Base-by-base conservation (phyloP, 2,329 filamentous ascomycete genomes). In the Trichothecium roseum region DNA sequence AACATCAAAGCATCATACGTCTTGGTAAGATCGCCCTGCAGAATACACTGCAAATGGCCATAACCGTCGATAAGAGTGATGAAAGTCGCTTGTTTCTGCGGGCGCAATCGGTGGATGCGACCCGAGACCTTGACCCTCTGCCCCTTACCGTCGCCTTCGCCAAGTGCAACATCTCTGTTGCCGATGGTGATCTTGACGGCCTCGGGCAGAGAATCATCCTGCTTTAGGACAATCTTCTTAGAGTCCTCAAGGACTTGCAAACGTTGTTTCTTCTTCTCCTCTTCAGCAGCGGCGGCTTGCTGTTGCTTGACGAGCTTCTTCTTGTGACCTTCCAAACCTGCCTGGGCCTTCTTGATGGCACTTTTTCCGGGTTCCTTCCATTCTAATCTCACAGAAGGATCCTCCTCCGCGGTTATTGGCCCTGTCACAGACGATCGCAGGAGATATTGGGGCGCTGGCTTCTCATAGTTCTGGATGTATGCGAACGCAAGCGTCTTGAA, bases 1-100 rank as follows among this genome's bases (percentile, higher is more conserved):
- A 95, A 74, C 17, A 82, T 87, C 48, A 94, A 67, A 42, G 85
- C 84, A 53, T 94, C 86, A 65, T 93, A 93, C n/a, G 84, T 89
- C 68, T 86, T 87, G 46, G 85, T 81, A 48, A 96, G 71, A 43
- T 86, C 72, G 38, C 87, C 87, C 3, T 69, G 60, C 46, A 95
- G 66, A 42, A 94, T 72, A 53, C 85, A 88, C 66, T 94, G 87
- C 56, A 96, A 69, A 52, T 80, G 79, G 37, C 47, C 48, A 52
- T 88, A 83, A 40, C 89, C 88, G 52, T 91, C 84, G 44, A 79
- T 71, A 41, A 94, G 68, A 13, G 81, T 89, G 51, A 94, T 69
- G 62, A 95, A 95, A 38, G 86, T 78, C 42, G 86, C 73, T 48
- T 83, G 81, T 60, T 88, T 89, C 63, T 94, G 88, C 45, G 74